phyloP scores from a whole-genome alignment of 257 asterid species.

The Solanum etuberosum region DNA sequence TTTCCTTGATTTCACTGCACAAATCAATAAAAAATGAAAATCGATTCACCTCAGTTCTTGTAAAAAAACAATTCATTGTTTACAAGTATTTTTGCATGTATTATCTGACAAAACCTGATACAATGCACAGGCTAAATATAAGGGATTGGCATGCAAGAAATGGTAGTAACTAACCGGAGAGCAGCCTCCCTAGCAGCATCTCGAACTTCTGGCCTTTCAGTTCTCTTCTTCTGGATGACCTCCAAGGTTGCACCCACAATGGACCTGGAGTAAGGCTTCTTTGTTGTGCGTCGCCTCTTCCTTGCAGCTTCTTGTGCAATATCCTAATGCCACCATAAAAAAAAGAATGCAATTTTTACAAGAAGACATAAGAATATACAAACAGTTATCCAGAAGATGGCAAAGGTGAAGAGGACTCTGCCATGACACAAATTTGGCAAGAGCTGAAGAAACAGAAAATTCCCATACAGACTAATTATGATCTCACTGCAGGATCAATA shows the following conservation, averaged over 20 bases:
- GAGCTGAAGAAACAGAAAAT: not conserved
- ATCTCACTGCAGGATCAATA: not conserved
- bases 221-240: slow-evolving; percentile 73
- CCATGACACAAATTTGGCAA: not conserved
- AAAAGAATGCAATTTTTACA: not conserved
- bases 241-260: slow-evolving; percentile 89
- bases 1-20: slow-evolving; percentile 76
- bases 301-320: slow-evolving; percentile 73
- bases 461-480: not conserved
- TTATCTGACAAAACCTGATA: not conserved
- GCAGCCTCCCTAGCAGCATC: slow-evolving; percentile 97
- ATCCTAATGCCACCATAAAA: slow-evolving; percentile 23
- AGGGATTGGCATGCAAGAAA: not conserved
- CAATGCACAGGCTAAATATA: not conserved
- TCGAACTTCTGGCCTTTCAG: slow-evolving; percentile 83
- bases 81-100: too few relatives aligned
- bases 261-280: slow-evolving; percentile 84
- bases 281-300: slow-evolving; percentile 78
- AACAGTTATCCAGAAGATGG: not conserved
- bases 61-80: too few relatives aligned
- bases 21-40: not conserved
- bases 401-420: not conserved
- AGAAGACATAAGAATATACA: not conserved
- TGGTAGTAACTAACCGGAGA: slow-evolving; percentile 31
- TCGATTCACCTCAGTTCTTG: not conserved